Evolutionary conservation across 768 basidiomycete genomes (phyloP), one percentile per base, ranked within the genome.

Genomic region (Daedaleopsis sinensis): DNA sequence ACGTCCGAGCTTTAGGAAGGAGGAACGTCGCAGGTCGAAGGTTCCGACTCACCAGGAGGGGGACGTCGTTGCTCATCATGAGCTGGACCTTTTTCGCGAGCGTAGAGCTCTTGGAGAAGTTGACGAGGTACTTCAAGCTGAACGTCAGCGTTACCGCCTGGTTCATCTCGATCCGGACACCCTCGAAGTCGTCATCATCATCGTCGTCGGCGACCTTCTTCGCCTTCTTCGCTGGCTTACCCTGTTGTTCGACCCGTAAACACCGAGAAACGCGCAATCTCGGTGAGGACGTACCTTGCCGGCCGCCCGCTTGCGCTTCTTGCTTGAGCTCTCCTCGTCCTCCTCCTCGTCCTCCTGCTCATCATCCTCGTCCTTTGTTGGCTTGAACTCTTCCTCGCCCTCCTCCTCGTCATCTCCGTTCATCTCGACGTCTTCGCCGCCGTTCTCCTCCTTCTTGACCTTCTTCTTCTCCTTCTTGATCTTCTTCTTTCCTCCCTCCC

Each of bases 91-190:
- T 83, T 64, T 78, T 80, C 15, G 86, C 83, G 42, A 99, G 78
- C 35, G 87, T 81, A 1, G 90, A 79, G 64, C 91, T 93, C 82
- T 97, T 98, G 55, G 94, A 86, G 70, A 99, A 98, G 78, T 97
- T 98, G 74, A 92, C 89, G 32, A 98, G 88, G 76, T 98, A 99
- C 76, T 98, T 98, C 68, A 98, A 80, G 36, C 93, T 94, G 80
- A 98, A 98, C 1, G 95, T 98, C 52, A 98, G 81, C 46, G 87
- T 84, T 63, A 99, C 96, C 64, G 92, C 87, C 72, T 91, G 88
- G 71, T 94, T 93, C 84, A 97, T 90, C 75, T 91, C 86, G 71
- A 97, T 90, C 63, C 77, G 73, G 51, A 96, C 89, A n/a, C 78
- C 81, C 49, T 81, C 84, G 13, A 77, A 76, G 0, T 71, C 71